phyloP scores from a whole-genome alignment of 2,329 filamentous ascomycete genomes.

The Diaporthe destruens region DNA sequence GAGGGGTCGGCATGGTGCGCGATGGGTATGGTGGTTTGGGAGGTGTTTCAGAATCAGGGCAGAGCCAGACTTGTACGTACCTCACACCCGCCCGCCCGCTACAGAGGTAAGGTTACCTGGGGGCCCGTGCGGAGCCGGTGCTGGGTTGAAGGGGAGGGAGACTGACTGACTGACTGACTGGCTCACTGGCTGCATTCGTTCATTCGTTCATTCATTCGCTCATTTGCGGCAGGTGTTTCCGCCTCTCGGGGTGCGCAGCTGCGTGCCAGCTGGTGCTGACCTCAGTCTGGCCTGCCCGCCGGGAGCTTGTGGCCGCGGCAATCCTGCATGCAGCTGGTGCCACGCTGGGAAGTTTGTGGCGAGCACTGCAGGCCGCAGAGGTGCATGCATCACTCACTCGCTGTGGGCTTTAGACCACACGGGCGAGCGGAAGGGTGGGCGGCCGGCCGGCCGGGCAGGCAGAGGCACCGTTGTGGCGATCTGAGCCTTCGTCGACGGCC shows the following conservation, averaged over 20 bases:
- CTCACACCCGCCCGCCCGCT: not conserved
- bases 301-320: not conserved
- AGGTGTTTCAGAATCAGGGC: conserved; percentile 30
- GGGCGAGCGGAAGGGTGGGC: too few species aligned
- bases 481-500: too few species aligned
- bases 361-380: not conserved
- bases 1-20: conserved; percentile 24
- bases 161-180: too few species aligned
- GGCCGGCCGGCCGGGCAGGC: too few species aligned
- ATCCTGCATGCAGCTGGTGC: not conserved
- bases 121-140: conserved; percentile 10
- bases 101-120: too few species aligned
- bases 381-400: too few species aligned
- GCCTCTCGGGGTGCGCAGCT: not conserved
- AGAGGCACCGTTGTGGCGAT: too few species aligned
- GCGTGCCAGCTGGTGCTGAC: conserved; percentile 24
- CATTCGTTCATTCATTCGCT: too few species aligned
- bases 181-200: too few species aligned
- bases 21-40: conserved; percentile 29
- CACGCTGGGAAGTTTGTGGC: too few species aligned
- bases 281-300: not conserved
- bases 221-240: too few species aligned
- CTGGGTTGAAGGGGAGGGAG: not conserved
- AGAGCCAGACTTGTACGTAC: conserved; percentile 26
- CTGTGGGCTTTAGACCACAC: too few species aligned